Evolutionary conservation across 2,329 filamentous ascomycete genomes (phyloP), one percentile per base, ranked within the genome.

Genomic region (Pseudopithomyces chartarum): DNA sequence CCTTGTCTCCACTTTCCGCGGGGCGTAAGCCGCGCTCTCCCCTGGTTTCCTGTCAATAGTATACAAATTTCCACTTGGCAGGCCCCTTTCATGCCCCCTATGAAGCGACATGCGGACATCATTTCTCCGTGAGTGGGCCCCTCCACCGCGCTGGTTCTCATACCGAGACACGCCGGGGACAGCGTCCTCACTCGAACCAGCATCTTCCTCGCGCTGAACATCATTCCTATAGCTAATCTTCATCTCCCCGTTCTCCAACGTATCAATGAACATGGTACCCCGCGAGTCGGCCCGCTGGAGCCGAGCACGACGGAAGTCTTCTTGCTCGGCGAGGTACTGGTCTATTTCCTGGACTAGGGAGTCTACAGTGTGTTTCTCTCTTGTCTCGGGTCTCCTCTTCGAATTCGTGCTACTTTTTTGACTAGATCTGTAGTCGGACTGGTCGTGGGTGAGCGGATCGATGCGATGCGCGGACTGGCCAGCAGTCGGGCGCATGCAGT

Each of bases 321-420:
- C 19, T 12, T 64, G 58, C 51, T 56, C 58, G 13, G 66, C 57
- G 29, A 68, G 44, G 42, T 66, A 55, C 3, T 57, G 57, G 23
- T 71, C 67, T 10, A 72, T 65, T 20, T 63, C 40, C 10, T 22
- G n/a, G 38, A 60, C 40, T 34, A 67, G 54, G 17, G 60, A 58
- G 11, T 60, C 47, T 5, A 61, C 43, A 43, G 45, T 22, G 42
- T 51, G 48, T 17, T 33, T 20, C 39, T 23, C 38, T 4, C 19
- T 40, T 29, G 26, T 29, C 26, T 10, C 34, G 12, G 34, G 11
- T n/a, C 6, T 19, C 38, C 4, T 10, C 38, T 6, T 40, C 15
- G 26, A 8, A 8, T n/a, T n/a, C 13, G 38, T 10, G 4, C 4
- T 4, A 10, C 19, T 19, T 17, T 40, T 40, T 15, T n/a, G 15